Evolutionary conservation across 2,329 filamentous ascomycete species (phyloP).

Genomic region (Cercospora sp.): DNA sequence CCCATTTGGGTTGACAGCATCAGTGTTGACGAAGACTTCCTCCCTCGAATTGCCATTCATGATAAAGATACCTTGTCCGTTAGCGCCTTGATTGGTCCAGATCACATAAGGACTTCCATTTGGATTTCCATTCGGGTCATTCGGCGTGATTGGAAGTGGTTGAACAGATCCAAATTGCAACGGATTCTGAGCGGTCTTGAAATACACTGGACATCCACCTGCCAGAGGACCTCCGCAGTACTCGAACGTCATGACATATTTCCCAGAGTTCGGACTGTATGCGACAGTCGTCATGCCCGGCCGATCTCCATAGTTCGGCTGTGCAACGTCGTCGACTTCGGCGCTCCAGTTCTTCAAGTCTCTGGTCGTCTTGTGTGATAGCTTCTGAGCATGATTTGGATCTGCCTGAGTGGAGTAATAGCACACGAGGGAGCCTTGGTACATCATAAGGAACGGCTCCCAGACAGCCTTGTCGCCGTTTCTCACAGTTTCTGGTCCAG

Average conservation of each 20-base stretch:
- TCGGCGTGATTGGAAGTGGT: background rate
- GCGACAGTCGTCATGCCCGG: background rate
- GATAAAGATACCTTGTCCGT: background rate
- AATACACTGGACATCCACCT: constrained; percentile 48
- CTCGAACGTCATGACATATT: constrained; percentile 58
- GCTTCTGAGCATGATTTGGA: background rate
- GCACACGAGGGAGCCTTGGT: background rate
- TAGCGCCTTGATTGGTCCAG: background rate
- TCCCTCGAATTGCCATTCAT: background rate
- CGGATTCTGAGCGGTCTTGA: constrained; percentile 47
- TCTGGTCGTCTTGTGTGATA: background rate
- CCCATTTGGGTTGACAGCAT: background rate
- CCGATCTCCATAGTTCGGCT: background rate
- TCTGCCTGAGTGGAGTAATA: background rate
- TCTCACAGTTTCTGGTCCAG: background rate
- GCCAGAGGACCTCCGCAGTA: constrained; percentile 56
- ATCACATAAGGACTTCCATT: background rate
- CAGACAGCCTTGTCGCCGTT: background rate
- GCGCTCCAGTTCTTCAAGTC: background rate
- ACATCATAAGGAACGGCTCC: background rate
- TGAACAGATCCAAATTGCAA: background rate
- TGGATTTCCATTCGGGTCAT: background rate
- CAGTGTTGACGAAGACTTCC: background rate
- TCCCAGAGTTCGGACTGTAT: constrained; percentile 39
- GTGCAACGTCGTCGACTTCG: background rate